Evolutionary conservation across 164 flowering plant genomes (phyloP).

Genomic region (Liquidambar formosana): DNA sequence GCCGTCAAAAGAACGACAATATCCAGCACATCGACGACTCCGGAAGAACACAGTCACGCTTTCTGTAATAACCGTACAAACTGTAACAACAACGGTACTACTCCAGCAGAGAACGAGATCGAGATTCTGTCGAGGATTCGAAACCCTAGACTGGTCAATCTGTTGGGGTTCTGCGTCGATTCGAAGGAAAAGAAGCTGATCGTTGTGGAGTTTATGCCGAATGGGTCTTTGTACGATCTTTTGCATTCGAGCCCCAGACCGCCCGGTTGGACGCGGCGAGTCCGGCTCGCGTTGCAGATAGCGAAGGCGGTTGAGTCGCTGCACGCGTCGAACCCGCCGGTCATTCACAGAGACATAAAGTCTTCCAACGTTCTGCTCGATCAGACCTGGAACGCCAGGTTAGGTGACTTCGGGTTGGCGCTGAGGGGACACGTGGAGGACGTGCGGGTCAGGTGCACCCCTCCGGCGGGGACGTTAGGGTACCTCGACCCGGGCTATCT

Average conservation of each 20-base stretch:
- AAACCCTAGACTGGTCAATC: constrained; percentile 60
- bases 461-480: constrained; percentile 86
- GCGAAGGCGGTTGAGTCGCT: constrained; percentile 60
- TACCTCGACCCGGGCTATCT: constrained; percentile 76
- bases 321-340: constrained; percentile 75
- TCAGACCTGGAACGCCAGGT: constrained; percentile 47
- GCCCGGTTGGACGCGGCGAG: constrained; percentile 59
- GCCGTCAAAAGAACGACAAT: constrained; percentile 56
- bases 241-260: constrained; percentile 50
- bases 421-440: constrained; percentile 75
- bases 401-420: constrained; percentile 86
- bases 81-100: constrained; percentile 4
- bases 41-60: too few species aligned
- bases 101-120: constrained; percentile 70
- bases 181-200: constrained; percentile 31
- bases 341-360: constrained; percentile 89
- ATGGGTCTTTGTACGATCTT: constrained; percentile 68
- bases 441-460: constrained; percentile 51
- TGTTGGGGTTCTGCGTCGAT: constrained; percentile 57
- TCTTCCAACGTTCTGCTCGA: constrained; percentile 82
- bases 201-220: constrained; percentile 85
- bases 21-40: too few species aligned
- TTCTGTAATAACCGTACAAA: too few species aligned
- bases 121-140: constrained; percentile 64
- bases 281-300: constrained; percentile 57